Evolutionary conservation across 2,329 filamentous ascomycete species (phyloP).

Genomic region (Diaporthe vexans): DNA sequence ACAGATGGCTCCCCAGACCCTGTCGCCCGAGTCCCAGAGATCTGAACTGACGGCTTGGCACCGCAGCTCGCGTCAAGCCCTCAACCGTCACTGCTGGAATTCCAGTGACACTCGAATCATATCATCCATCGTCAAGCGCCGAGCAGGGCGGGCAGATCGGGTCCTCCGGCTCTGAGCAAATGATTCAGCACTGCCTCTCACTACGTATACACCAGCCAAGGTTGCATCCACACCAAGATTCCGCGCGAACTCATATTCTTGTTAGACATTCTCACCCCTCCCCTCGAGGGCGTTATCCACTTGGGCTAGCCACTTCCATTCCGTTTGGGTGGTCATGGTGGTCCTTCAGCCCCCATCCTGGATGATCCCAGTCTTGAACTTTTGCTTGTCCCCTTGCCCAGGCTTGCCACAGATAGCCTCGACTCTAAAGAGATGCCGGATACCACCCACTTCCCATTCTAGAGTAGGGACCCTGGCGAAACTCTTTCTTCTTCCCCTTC

Average conservation of each 20-base stretch:
- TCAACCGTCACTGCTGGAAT: slow-evolving; percentile 16
- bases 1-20: slow-evolving; percentile 33
- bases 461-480: slow-evolving; percentile 17
- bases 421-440: slow-evolving; percentile 32
- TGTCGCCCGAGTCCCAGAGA: slow-evolving; percentile 33
- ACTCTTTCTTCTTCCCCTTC: slow-evolving; percentile 11
- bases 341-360: slow-evolving; percentile 6
- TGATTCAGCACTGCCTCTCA: slow-evolving; percentile 32
- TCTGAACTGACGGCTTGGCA: slow-evolving; percentile 37
- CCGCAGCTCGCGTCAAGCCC: slow-evolving; percentile 6
- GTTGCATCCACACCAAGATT: slow-evolving; percentile 9
- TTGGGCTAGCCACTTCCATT: slow-evolving; percentile 25
- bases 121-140: slow-evolving; percentile 19
- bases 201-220: slow-evolving; percentile 28
- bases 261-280: slow-evolving; percentile 16
- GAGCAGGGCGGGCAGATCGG: slow-evolving; percentile 6
- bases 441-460: slow-evolving; percentile 27
- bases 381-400: slow-evolving; percentile 4
- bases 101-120: slow-evolving; percentile 32
- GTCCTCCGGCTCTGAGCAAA: slow-evolving; percentile 12
- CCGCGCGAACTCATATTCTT: slow-evolving; percentile 27
- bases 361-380: slow-evolving; percentile 17
- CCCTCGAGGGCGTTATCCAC: slow-evolving; percentile 24
- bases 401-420: slow-evolving; percentile 18
- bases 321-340: slow-evolving; percentile 10